Conservation (phyloP, 495 filamentous ascomycete species). For the Apodospora peruviana region DNA sequence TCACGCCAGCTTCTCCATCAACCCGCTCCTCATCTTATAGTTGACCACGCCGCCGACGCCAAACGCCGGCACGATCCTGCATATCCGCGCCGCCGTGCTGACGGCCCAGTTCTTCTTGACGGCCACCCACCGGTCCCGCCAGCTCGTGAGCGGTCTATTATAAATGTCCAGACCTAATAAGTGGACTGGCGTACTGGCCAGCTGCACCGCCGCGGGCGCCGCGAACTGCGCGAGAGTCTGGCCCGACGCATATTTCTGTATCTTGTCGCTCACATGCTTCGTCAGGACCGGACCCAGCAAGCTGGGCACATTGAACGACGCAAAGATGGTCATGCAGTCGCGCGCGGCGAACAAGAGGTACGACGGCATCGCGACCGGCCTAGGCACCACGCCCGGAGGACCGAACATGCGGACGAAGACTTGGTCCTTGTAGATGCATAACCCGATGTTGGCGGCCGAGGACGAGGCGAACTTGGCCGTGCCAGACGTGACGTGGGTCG, state of each 20-base stretch:
- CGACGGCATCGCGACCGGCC: conserved; percentile 55
- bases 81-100: conserved; percentile 75
- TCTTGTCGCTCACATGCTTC: conserved; percentile 45
- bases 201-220: conserved; percentile 74
- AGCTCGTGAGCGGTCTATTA: conserved; percentile 57
- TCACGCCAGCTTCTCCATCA: conserved; percentile 40
- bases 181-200: conserved; percentile 81
- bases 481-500: conserved; percentile 60
- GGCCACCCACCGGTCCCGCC: conserved; percentile 54
- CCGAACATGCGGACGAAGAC: conserved; percentile 82
- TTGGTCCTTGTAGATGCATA: conserved; percentile 91
- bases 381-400: conserved; percentile 38
- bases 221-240: conserved; percentile 70
- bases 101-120: conserved; percentile 72
- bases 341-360: conserved; percentile 77
- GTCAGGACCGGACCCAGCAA: conserved; percentile 64
- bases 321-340: conserved; percentile 90
- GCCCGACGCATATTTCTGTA: conserved; percentile 32
- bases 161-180: conserved; percentile 85
- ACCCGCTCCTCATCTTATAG: conserved; percentile 56
- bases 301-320: conserved; percentile 84
- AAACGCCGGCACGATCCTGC: conserved; percentile 90
- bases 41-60: conserved; percentile 90
- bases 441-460: conserved; percentile 74
- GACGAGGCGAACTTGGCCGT: conserved; percentile 80